Percentiles rank a stretch among this genome's conserved stretches.
phyloP scores from a whole-genome alignment of 1,284 basidiomycete species.

The Cronartium quercuum region DNA sequence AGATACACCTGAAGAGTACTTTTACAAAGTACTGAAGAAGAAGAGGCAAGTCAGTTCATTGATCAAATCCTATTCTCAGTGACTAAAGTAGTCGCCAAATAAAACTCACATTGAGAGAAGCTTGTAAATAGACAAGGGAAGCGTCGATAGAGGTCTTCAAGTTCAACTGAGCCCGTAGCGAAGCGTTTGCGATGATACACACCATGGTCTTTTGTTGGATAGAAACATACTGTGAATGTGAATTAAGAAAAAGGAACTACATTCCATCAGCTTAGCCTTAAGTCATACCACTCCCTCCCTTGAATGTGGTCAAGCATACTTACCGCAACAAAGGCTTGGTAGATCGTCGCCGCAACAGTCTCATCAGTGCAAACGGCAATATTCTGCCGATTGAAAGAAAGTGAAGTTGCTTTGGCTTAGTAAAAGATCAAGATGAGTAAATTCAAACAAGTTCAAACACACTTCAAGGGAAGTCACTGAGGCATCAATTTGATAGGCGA shows the following conservation, averaged over 20 bases:
- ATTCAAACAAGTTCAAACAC: not conserved
- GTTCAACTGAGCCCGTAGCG: not conserved
- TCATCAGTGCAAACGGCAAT: not conserved
- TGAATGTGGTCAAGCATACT: not conserved
- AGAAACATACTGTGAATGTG: not conserved
- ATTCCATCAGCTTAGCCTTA: not conserved
- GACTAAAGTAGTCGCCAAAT: not conserved
- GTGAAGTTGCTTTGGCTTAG: no score
- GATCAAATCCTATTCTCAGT: not conserved
- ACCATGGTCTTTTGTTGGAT: not conserved
- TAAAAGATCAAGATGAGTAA: not conserved
- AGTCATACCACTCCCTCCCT: not conserved
- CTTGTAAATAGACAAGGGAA: not conserved
- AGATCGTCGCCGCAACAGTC: not conserved
- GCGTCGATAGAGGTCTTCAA: not conserved
- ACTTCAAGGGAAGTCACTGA: not conserved
- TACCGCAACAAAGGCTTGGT: not conserved
- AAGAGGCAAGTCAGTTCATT: not conserved
- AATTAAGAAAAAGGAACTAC: not conserved
- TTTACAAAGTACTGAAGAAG: not conserved
- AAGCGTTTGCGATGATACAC: not conserved
- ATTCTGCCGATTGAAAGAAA: not conserved
- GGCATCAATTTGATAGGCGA: not conserved
- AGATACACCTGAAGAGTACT: not conserved
- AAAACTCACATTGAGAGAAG: not conserved